These are phyloP conservation scores for Aspergillus kassunensis DNA, from an alignment of 495 filamentous ascomycete genomes.

Conservation along the genomic window DNA sequence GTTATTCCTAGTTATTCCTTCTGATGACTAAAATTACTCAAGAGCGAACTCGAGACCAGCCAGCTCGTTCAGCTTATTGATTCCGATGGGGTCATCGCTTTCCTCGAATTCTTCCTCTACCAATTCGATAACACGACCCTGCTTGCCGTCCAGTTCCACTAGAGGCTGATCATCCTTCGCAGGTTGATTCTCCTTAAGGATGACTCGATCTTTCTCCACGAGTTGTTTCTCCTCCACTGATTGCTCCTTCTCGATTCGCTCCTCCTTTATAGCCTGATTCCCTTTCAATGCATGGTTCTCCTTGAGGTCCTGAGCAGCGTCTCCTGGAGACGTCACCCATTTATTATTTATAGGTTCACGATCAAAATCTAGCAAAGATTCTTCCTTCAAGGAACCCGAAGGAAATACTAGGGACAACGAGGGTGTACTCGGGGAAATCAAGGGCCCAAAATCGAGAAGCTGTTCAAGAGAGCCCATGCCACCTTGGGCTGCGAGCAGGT, in stretches of 20 bases:
- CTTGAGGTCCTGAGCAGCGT: not conserved
- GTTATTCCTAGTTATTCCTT: not conserved
- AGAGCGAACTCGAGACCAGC: constrained; percentile 19
- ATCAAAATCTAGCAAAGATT: constrained; percentile 4
- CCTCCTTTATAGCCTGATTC: constrained; percentile 1
- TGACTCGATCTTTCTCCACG: too few species aligned
- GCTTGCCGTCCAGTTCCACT: not conserved
- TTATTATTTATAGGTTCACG: not conserved
- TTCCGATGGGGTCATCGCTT: constrained; percentile 25
- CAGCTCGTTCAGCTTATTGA: constrained; percentile 23
- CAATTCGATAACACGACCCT: constrained; percentile 15
- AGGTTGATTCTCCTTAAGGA: too few species aligned
- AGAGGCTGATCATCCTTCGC: not conserved
- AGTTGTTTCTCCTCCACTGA: too few species aligned
- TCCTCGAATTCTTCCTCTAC: constrained; percentile 22
- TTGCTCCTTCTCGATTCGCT: too few species aligned
- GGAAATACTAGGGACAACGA: not conserved
- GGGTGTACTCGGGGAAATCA: not conserved
- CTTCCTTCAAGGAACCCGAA: not conserved
- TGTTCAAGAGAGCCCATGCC: constrained; percentile 14
- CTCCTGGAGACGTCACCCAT: not conserved
- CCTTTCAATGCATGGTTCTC: not conserved
- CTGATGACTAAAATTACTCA: not conserved
- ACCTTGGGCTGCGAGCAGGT: not conserved
- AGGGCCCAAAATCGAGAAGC: constrained; percentile 20